Evolutionary conservation across 805 yeast species (phyloP).

Genomic region (Saccharomycopsis babjevae): DNA sequence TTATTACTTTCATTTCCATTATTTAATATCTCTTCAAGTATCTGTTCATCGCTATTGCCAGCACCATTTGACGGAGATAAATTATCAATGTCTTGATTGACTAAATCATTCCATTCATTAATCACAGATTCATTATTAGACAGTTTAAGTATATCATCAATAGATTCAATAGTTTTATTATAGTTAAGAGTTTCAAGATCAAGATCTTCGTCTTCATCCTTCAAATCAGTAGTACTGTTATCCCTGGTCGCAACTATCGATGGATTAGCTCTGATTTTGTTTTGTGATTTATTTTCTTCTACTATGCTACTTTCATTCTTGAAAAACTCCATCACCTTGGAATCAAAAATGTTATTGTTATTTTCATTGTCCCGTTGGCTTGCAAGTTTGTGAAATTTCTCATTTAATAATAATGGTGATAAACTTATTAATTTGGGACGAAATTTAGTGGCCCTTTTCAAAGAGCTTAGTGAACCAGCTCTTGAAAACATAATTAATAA

Average conservation of each 20-base stretch:
- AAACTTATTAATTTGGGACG: not conserved
- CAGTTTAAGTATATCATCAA: not conserved
- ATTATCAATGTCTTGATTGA: not conserved
- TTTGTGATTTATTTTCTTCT: not conserved
- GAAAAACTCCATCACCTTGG: not conserved
- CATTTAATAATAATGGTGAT: not conserved
- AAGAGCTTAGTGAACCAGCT: not conserved
- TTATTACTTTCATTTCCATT: not conserved
- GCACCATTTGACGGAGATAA: not conserved
- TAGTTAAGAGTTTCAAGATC: not conserved
- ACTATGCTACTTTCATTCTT: not conserved
- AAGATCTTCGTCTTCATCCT: slow-evolving; percentile 1
- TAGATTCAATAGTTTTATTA: not conserved
- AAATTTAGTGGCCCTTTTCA: not conserved
- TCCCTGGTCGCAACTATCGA: not conserved
- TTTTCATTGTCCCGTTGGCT: not conserved
- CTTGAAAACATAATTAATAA: not conserved
- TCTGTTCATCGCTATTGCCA: not conserved
- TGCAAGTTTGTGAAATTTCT: not conserved
- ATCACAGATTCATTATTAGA: not conserved
- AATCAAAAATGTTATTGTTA: not conserved
- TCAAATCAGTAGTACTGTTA: not conserved
- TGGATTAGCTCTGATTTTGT: not conserved
- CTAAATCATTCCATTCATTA: not conserved
- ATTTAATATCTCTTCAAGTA: not conserved